Base-by-base conservation (phyloP, 2,329 filamentous ascomycete genomes). In the Atkinsonella texensis region DNA sequence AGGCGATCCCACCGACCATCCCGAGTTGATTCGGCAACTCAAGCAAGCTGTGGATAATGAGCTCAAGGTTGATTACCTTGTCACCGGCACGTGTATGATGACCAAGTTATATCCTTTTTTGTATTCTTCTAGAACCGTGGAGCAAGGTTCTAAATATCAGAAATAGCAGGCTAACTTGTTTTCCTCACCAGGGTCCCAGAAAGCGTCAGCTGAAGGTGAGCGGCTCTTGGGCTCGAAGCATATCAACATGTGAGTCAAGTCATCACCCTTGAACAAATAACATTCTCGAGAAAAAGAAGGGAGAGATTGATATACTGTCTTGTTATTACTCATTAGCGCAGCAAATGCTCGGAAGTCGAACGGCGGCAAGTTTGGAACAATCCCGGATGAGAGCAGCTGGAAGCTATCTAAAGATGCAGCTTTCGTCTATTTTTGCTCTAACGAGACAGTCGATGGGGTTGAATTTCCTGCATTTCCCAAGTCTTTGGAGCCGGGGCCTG, bases 391-490 rank as follows among this genome's bases (percentile, higher is more conserved):
- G 67, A 80, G 78, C 56, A 78, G 77, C 18, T 96, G 89, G 89
- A 85, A 76, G 35, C 75, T 93, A 7, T 85, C 82, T 40, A 74
- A 80, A 58, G 74, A 80, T 39, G 72, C 84, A 9, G 80, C 89
- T 0, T 75, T 95, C 61, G 84, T 91, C 2, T 97, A 96, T 69
- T 90, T 82, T 66, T 95, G 91, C 67, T 86, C 90, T 67, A 97
- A 97, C 60, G 91, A 97, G 74, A 95, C 89, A 0, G 88, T 94
- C 7, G 89, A 95, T 61, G 90, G 91, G 35, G 89, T 97, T 17
- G 91, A 97, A 64, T 95, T 94, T 59, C 88, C 85, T 6, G 69
- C 61, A n/a, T 80, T 81, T 62, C 28, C 28, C 7, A 28, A 28
- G 7, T 28, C 28, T 8, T 74, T 94, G 23, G 77, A 79, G 47